Percentiles rank a stretch among this genome's conserved stretches.
These are phyloP conservation scores for Epipyxis sp. DNA, from an alignment of 108 stramenopile species.

Conservation along the genomic window DNA sequence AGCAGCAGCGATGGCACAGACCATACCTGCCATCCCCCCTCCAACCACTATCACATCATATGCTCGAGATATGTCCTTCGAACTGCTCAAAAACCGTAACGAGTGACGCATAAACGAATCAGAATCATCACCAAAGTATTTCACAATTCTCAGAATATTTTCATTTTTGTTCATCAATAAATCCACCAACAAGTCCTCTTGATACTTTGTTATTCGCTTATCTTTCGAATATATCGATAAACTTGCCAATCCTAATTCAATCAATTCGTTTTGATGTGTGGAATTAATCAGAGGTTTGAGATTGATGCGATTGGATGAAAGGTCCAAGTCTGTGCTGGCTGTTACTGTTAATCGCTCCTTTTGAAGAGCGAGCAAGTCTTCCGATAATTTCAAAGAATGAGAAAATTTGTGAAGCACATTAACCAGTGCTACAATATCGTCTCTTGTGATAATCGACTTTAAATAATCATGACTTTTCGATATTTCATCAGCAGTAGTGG, in stretches of 20 bases:
- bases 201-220: background rate
- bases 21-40: slow-evolving; percentile 78
- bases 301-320: background rate
- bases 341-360: too few species aligned
- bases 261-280: background rate
- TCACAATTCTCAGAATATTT: background rate
- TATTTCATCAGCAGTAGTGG: background rate
- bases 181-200: background rate
- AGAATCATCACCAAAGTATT: background rate
- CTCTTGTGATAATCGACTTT: slow-evolving; percentile 32
- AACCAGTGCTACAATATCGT: slow-evolving; percentile 54
- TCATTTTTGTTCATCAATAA: background rate
- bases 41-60: slow-evolving; percentile 78
- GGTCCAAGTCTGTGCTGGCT: background rate
- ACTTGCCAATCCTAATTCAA: too few species aligned
- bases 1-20: slow-evolving; percentile 74
- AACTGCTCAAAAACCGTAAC: too few species aligned
- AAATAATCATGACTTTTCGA: slow-evolving; percentile 30
- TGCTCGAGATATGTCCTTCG: background rate
- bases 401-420: slow-evolving; percentile 50
- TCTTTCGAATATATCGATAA: too few species aligned
- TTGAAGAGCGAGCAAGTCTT: background rate
- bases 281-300: background rate
- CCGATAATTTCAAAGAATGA: background rate
- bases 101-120: background rate